These are phyloP conservation scores for Candida coquimbonensis DNA, from an alignment of 805 yeast species.

Conservation along the genomic window DNA sequence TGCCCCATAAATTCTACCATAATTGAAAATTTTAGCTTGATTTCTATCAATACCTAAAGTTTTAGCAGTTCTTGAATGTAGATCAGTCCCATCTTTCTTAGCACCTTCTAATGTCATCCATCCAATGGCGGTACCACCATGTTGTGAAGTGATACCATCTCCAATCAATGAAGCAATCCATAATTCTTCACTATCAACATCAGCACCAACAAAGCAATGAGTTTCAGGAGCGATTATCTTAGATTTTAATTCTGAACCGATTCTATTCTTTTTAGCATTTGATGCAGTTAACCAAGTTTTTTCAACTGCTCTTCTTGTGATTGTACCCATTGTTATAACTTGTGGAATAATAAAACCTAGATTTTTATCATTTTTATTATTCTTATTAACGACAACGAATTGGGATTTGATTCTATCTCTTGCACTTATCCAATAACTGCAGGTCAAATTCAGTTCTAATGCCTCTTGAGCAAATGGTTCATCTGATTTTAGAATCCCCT, in stretches of 20 bases:
- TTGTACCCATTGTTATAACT: slow-evolving; percentile 89
- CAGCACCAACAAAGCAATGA: slow-evolving; percentile 93
- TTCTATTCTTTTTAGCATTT: slow-evolving; percentile 75
- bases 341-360: slow-evolving; percentile 63
- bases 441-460: slow-evolving; percentile 64
- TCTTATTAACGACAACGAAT: slow-evolving; percentile 51
- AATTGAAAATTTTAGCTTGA: slow-evolving; percentile 92
- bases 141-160: slow-evolving; percentile 80
- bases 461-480: slow-evolving; percentile 72
- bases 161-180: slow-evolving; percentile 98
- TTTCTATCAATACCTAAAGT: slow-evolving; percentile 84
- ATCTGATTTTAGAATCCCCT: slow-evolving; percentile 63
- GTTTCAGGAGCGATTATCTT: slow-evolving; percentile 83
- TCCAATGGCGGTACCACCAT: slow-evolving; percentile 95
- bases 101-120: slow-evolving; percentile 99
- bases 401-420: slow-evolving; percentile 80
- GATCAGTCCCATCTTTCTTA: slow-evolving; percentile 83
- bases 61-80: slow-evolving; percentile 89
- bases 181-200: slow-evolving; percentile 95
- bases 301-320: slow-evolving; percentile 94
- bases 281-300: slow-evolving; percentile 97
- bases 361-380: slow-evolving; percentile 14
- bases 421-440: slow-evolving; percentile 91
- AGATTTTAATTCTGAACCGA: slow-evolving; percentile 92
- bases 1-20: slow-evolving; percentile 97